These are phyloP conservation scores for Rhizophora apiculata DNA, from an alignment of 345 rosid species.

Conservation along the genomic window DNA sequence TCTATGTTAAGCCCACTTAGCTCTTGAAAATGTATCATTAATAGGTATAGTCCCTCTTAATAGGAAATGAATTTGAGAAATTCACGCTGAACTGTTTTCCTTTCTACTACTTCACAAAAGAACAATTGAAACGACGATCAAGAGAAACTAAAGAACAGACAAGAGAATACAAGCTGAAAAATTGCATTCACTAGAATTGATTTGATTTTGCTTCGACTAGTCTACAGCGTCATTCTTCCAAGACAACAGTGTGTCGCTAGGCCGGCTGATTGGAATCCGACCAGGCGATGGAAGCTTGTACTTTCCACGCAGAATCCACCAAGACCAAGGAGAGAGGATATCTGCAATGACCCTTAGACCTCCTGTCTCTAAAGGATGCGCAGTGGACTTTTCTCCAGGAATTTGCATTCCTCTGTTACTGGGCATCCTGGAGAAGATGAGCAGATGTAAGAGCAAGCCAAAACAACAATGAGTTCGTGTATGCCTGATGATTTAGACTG, in stretches of 20 bases:
- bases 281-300: constrained; percentile 29
- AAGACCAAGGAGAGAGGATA: constrained; percentile 15
- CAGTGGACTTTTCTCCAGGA: constrained; percentile 31
- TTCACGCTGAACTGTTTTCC: too few relatives aligned
- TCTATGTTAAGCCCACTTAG: too few relatives aligned
- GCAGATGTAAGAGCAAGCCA: constrained; percentile 30
- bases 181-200: background rate
- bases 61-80: too few relatives aligned
- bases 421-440: constrained; percentile 34
- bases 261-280: constrained; percentile 46
- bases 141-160: too few relatives aligned
- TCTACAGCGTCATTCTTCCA: constrained; percentile 57
- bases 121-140: too few relatives aligned
- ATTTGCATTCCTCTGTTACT: constrained; percentile 48
- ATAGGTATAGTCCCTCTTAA: too few relatives aligned
- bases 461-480: too few relatives aligned
- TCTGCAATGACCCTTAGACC: constrained; percentile 5
- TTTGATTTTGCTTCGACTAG: constrained; percentile 17
- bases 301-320: constrained; percentile 24
- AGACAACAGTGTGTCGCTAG: constrained; percentile 42
- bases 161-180: too few relatives aligned
- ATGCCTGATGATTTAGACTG: too few relatives aligned
- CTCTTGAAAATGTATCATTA: too few relatives aligned
- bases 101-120: too few relatives aligned
- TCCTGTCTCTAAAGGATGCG: constrained; percentile 6